A percentile compares a stretch with the other conserved stretches of the same genome.
These are phyloP conservation scores for Cryptosporidium ryanae DNA, from an alignment of 169 alveolate species.

Conservation along the genomic window DNA sequence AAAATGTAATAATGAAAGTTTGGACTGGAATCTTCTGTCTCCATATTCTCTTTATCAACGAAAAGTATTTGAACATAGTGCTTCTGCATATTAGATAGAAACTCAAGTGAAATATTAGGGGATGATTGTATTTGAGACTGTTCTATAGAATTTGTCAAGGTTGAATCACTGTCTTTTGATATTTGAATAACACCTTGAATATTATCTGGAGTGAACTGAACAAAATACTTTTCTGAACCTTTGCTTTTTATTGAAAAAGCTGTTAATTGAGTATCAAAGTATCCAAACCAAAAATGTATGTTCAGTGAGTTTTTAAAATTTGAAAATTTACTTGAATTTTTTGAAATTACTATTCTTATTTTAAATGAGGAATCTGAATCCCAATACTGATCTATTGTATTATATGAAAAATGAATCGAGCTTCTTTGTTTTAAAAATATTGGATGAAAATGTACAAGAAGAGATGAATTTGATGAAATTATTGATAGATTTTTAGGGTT, in stretches of 20 bases:
- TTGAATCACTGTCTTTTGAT: too few relatives aligned
- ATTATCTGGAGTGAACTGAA: constrained; percentile 6
- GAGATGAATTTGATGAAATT: neutral
- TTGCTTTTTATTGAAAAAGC: constrained; percentile 10
- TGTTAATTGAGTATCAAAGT: constrained; percentile 7
- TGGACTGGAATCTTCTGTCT: neutral
- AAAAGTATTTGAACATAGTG: constrained; percentile 26
- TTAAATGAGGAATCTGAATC: neutral
- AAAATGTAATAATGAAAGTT: neutral
- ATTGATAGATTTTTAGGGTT: too few relatives aligned
- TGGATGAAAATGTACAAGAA: constrained; percentile 27
- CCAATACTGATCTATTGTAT: constrained; percentile 8
- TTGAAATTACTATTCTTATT: constrained; percentile 4
- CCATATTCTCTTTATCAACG: neutral
- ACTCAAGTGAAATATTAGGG: constrained; percentile 16
- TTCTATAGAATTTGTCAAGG: neutral
- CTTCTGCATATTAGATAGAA: constrained; percentile 4
- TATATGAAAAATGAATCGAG: constrained; percentile 19
- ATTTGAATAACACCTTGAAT: constrained; percentile 27
- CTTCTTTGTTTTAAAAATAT: constrained; percentile 21
- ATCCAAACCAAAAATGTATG: constrained; percentile 55
- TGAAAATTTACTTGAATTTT: neutral
- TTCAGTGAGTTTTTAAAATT: constrained; percentile 8
- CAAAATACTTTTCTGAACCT: constrained; percentile 7
- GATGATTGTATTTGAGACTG: neutral